Evolutionary conservation across 2,329 filamentous ascomycete species (phyloP).

Genomic region (Canariomyces notabilis): DNA sequence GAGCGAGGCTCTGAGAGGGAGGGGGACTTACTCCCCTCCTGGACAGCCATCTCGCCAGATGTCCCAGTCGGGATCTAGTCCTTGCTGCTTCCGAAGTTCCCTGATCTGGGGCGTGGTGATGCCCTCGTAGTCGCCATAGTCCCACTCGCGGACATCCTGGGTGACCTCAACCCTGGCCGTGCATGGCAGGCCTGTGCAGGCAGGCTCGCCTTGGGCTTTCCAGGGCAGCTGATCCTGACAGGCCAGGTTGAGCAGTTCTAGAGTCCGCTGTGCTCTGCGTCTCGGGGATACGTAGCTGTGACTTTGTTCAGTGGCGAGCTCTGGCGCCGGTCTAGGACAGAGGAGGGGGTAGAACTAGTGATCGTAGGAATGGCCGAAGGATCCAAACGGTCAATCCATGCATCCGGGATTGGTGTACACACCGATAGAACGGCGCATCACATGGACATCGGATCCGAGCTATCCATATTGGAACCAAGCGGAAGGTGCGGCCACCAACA

Average conservation of each 20-base stretch:
- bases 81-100: slow-evolving; percentile 50
- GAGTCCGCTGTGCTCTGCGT: slow-evolving; percentile 77
- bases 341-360: slow-evolving; percentile 9
- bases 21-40: slow-evolving; percentile 64
- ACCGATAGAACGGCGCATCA: neutral
- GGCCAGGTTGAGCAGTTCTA: slow-evolving; percentile 77
- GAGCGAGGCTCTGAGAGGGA: too few relatives aligned
- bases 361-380: too few relatives aligned
- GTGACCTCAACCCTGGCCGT: slow-evolving; percentile 61
- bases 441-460: neutral
- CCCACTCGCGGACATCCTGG: slow-evolving; percentile 75
- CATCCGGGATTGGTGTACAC: neutral
- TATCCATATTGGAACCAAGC: neutral
- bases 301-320: neutral
- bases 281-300: slow-evolving; percentile 78
- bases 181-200: slow-evolving; percentile 42
- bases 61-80: slow-evolving; percentile 62
- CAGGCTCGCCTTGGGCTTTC: slow-evolving; percentile 44
- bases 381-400: neutral
- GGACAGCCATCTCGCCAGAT: slow-evolving; percentile 89
- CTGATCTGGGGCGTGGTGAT: slow-evolving; percentile 68
- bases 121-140: slow-evolving; percentile 84
- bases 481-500: too few relatives aligned
- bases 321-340: neutral
- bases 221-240: slow-evolving; percentile 67